Percentiles rank a stretch among this genome's conserved stretches.
phyloP scores from a whole-genome alignment of 192 early-diverging fungal species.

The Entrophospora sp. region DNA sequence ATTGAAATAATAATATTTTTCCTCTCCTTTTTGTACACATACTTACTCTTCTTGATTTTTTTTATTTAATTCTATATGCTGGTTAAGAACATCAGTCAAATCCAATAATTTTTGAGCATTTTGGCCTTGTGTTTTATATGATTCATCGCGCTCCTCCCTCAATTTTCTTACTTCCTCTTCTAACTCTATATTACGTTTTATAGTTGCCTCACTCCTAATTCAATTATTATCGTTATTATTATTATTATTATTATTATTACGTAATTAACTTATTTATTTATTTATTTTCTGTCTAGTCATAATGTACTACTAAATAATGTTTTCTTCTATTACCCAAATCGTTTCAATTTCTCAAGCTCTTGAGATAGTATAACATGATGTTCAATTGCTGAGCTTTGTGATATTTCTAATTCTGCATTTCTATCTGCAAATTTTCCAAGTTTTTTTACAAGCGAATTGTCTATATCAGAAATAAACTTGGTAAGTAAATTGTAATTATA shows the following conservation, averaged over 20 bases:
- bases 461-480: conserved; percentile 20
- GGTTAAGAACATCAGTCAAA: conserved; percentile 68
- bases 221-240: no score
- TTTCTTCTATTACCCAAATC: conserved; percentile 37
- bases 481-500: background rate
- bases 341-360: conserved; percentile 27
- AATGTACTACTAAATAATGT: no score
- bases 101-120: conserved; percentile 85
- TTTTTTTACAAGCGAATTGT: conserved; percentile 38
- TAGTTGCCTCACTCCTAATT: no score
- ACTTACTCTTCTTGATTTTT: conserved; percentile 58
- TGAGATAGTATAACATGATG: conserved; percentile 28
- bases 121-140: conserved; percentile 80
- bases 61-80: conserved; percentile 44
- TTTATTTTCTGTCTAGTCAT: no score
- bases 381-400: conserved; percentile 24
- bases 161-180: conserved; percentile 60
- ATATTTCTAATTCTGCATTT: conserved; percentile 31
- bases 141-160: conserved; percentile 75
- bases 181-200: no score
- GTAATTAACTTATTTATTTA: no score
- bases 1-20: conserved; percentile 19
- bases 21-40: no score
- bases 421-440: conserved; percentile 30
- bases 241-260: no score